Base-by-base conservation (phyloP, 2,329 filamentous ascomycete genomes). In the Didymella pomorum region DNA sequence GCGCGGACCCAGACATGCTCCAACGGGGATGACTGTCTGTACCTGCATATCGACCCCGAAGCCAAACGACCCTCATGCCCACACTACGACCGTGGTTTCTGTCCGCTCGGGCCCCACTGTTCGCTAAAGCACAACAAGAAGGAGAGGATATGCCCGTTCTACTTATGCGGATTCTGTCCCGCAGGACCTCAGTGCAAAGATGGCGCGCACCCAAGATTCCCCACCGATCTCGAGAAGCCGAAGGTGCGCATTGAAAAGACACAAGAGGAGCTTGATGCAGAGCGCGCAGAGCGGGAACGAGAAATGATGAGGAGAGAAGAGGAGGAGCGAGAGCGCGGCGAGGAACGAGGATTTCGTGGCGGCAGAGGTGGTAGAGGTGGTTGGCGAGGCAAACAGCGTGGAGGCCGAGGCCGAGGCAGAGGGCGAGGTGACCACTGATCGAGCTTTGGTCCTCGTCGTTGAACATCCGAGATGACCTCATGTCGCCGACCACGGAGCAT, bases 11-110 rank as follows among this genome's bases (percentile, higher is more conserved):
- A 92, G 55, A 97, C 96, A 77, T 99, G 95, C 80, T 92, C 91
- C 63, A 97, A 97, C 79, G 95, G 94, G 66, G 94, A 98, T 78
- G 95, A 99, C 79, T 99, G 95, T 73, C 83, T 96, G 5, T 97
- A 96, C 76, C 87, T 96, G 45, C 92, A 97, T 79, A 90, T 96
- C 70, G 92, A 95, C 70, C 90, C 93, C 48, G 85, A 92, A 74
- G 88, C 89, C 61, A 89, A 92, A 72, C 81, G 76, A 56, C 65
- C 76, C 61, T 64, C 76, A 59, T 73, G 77, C 92, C 68, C 91
- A 88, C 91, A 96, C 79, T 99, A 97, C 81, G 93, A 97, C 62
- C 88, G 90, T 67, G 95, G 95, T 2, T 98, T 98, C 81, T 99
- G 95, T 71, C 92, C 92, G 18, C 84, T 98, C 10, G 95, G 95